phyloP scores from a whole-genome alignment of 495 filamentous ascomycete genomes.

The Rhizodiscina lignyota region DNA sequence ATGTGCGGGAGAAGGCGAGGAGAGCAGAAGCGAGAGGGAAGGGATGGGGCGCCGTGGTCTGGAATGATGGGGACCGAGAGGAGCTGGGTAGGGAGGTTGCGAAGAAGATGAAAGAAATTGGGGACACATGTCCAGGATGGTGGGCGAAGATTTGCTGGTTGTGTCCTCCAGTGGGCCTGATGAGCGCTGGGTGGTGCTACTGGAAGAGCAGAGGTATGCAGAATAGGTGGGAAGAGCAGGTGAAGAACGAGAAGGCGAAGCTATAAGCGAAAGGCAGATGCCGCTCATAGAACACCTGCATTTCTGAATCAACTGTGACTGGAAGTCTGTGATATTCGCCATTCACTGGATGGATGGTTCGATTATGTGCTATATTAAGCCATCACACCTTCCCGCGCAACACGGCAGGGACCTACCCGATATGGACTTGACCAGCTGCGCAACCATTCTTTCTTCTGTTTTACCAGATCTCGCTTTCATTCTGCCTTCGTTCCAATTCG shows the following conservation, averaged over 20 bases:
- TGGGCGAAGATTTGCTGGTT: conserved; percentile 63
- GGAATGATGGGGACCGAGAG: conserved; percentile 65
- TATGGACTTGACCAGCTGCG: too few relatives aligned
- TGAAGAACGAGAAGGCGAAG: conserved; percentile 50
- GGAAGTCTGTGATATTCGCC: too few relatives aligned
- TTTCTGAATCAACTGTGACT: too few relatives aligned
- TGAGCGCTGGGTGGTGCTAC: conserved; percentile 47
- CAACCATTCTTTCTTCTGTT: too few relatives aligned
- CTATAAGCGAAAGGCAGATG: too few relatives aligned
- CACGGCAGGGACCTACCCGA: too few relatives aligned
- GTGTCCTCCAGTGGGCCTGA: conserved; percentile 53
- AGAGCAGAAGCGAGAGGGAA: conserved; percentile 46
- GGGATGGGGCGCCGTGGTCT: conserved; percentile 55
- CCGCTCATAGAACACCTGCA: too few relatives aligned
- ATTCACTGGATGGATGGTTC: too few relatives aligned
- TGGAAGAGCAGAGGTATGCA: conserved; percentile 49
- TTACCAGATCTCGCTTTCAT: too few relatives aligned
- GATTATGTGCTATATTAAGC: too few relatives aligned
- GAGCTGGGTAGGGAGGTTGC: conserved; percentile 48
- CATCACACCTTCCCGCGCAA: too few relatives aligned
- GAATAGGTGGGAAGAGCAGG: conserved; percentile 50
- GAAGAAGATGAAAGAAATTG: conserved; percentile 43
- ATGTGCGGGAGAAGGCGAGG: conserved; percentile 64
- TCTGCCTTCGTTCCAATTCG: too few relatives aligned
- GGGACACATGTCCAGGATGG: conserved; percentile 49